These are phyloP conservation scores for Monosporascus ibericus DNA, from an alignment of 2,329 filamentous ascomycete species.

Conservation along the genomic window DNA sequence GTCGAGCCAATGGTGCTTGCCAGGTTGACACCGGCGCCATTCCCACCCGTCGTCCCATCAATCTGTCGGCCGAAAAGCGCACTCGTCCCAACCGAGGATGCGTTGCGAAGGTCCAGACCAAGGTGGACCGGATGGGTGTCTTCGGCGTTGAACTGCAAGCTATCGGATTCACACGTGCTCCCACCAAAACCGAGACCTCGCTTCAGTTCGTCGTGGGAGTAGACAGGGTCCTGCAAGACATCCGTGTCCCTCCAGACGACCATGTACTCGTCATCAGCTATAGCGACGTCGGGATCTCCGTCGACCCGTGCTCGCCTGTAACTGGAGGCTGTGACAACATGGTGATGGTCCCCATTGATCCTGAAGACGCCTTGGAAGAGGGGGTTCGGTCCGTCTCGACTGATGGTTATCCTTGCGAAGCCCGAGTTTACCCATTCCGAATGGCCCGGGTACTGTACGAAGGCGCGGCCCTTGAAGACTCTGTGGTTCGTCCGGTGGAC, in stretches of 20 bases:
- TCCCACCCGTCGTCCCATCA: conserved; percentile 61
- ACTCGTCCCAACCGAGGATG: conserved; percentile 55
- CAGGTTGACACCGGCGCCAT: conserved; percentile 75
- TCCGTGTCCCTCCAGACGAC: conserved; percentile 90
- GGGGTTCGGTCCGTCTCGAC: conserved; percentile 68
- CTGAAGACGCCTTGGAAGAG: conserved; percentile 89
- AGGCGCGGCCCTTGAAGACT: conserved; percentile 77
- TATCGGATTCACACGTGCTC: conserved; percentile 65
- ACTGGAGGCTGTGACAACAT: conserved; percentile 69
- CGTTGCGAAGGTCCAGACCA: conserved; percentile 43
- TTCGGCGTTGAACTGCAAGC: conserved; percentile 72
- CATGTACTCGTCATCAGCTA: conserved; percentile 66
- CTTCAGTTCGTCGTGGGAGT: conserved; percentile 58
- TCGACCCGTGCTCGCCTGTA: conserved; percentile 68
- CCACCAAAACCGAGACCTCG: conserved; percentile 39
- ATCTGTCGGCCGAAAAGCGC: conserved; percentile 73
- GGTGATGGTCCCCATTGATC: conserved; percentile 75
- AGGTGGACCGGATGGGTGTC: conserved; percentile 63
- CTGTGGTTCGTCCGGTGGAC: conserved; percentile 70
- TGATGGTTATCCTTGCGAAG: conserved; percentile 78
- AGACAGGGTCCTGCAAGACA: conserved; percentile 41
- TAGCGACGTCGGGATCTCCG: conserved; percentile 62
- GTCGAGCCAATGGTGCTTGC: conserved; percentile 72
- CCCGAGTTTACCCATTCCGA: conserved; percentile 72
- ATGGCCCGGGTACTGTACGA: conserved; percentile 55